These are phyloP conservation scores for Tagetes erecta DNA, from an alignment of 129 eudicot species.

Conservation along the genomic window DNA sequence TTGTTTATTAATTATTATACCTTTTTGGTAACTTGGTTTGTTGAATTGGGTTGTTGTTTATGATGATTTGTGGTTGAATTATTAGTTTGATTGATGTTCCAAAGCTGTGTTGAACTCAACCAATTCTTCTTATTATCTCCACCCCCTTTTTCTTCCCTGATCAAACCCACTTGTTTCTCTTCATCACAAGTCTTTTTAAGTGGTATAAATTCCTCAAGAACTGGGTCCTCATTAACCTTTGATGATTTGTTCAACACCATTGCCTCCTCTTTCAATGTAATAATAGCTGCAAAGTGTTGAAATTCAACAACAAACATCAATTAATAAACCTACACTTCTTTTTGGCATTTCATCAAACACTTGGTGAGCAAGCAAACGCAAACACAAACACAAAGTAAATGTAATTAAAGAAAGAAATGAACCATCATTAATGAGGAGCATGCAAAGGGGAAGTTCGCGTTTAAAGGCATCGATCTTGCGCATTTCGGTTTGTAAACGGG, in stretches of 20 bases:
- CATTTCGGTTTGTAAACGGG: slow-evolving; percentile 67
- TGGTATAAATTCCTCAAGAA: slow-evolving; percentile 80
- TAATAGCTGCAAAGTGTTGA: slow-evolving; percentile 43
- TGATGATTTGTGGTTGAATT: slow-evolving; percentile 22
- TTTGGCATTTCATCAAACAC: background rate
- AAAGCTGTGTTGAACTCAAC: slow-evolving; percentile 89
- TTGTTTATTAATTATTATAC: slow-evolving; percentile 25
- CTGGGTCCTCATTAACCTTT: slow-evolving; percentile 39
- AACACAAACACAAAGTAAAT: background rate
- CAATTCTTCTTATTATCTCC: slow-evolving; percentile 78
- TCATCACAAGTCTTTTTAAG: slow-evolving; percentile 52
- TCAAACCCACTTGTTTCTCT: slow-evolving; percentile 33
- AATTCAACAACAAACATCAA: no score
- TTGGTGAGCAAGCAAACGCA: background rate
- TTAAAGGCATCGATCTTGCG: slow-evolving; percentile 82
- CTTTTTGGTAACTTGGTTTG: slow-evolving; percentile 39
- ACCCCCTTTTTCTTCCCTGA: slow-evolving; percentile 27
- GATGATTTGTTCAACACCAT: slow-evolving; percentile 43
- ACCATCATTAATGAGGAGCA: slow-evolving; percentile 74
- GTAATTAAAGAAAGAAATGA: background rate
- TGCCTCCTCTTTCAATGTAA: slow-evolving; percentile 48
- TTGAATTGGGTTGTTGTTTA: slow-evolving; percentile 26
- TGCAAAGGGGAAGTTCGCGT: slow-evolving; percentile 77
- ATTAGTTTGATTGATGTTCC: slow-evolving; percentile 47
- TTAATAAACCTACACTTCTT: background rate